Conservation (phyloP, 768 basidiomycete species). For the Psilocybe sp. region DNA sequence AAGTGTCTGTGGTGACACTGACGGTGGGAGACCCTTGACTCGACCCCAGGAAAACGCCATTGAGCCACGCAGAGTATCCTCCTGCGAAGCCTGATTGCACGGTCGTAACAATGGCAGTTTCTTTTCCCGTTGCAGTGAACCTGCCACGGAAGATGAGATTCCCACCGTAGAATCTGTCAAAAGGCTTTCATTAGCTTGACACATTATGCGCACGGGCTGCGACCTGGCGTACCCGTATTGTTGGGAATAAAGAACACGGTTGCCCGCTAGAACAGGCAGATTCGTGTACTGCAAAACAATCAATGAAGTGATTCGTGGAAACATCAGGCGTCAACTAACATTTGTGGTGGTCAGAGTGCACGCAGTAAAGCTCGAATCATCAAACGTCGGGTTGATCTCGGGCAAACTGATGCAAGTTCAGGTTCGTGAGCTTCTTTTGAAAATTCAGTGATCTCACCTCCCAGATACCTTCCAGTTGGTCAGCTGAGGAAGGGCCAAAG, state of each 20-base stretch:
- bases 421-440: not conserved
- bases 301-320: not conserved
- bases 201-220: not conserved
- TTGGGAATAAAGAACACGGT: conserved; percentile 46
- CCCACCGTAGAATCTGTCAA: conserved; percentile 47
- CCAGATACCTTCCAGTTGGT: conserved; percentile 45
- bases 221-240: conserved; percentile 42
- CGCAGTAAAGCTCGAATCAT: conserved; percentile 45
- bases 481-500: conserved; percentile 30
- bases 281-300: conserved; percentile 40
- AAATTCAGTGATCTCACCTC: conserved; percentile 26
- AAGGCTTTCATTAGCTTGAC: not conserved
- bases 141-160: conserved; percentile 53
- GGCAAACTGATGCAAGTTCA: conserved; percentile 35
- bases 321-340: conserved; percentile 21
- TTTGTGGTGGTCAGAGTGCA: conserved; percentile 45
- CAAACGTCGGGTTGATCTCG: conserved; percentile 42
- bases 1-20: conserved; percentile 40
- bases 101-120: conserved; percentile 42
- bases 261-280: conserved; percentile 41
- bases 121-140: conserved; percentile 46
- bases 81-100: conserved; percentile 51
- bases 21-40: conserved; percentile 40
- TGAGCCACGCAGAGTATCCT: conserved; percentile 51
- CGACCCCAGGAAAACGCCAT: conserved; percentile 47